Evolutionary conservation across 495 filamentous ascomycete genomes (phyloP), one percentile per base, ranked within the genome.

Genomic region (Annulohypoxylon stygium): DNA sequence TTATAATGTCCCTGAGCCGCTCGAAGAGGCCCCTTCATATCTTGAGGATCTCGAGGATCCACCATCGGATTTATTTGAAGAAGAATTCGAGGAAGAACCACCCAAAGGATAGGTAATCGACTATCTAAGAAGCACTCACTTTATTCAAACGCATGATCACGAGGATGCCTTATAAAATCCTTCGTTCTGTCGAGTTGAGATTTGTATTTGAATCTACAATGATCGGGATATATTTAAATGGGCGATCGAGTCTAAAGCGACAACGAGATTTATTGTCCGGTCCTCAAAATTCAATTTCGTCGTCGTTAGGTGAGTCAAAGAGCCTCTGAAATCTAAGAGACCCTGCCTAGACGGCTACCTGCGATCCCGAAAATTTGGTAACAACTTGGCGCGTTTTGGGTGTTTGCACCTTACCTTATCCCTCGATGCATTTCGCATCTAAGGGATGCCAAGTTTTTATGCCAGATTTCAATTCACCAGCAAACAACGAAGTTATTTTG

Each of bases 361-460:
- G 36, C 33, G 25, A 60, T 53, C 3, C 69, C 69, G 69, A 66
- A 53, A 59, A 18, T 12, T 23, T 36, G 43, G 65, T 47, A 16
- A 58, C 58, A 51, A 50, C 67, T 62, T 71, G 62, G 69, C 69
- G 25, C 30, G 62, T 71, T 71, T 71, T 34, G 39, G 33, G 39
- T 71, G n/a, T 30, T 4, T 58, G 33, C 39, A 26, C 23, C 18
- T 53, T 54, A 33, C 37, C 45, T 53, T 53, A 30, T 61, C 23
- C 62, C 55, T 34, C 30, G 36, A 45, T 36, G 7, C 18, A 7
- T 36, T 63, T 51, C n/a, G 33, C 20, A 47, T 25, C 8, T 41
- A 48, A 41, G 34, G 26, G 26, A 47, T 61, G 69, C 61, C 62
- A 66, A 67, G 45, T 51, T 61, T 61, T 18, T 30, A 61, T 66